Conservation (phyloP, 495 filamentous ascomycete species). For the Umbilicaria muhlenbergii region DNA sequence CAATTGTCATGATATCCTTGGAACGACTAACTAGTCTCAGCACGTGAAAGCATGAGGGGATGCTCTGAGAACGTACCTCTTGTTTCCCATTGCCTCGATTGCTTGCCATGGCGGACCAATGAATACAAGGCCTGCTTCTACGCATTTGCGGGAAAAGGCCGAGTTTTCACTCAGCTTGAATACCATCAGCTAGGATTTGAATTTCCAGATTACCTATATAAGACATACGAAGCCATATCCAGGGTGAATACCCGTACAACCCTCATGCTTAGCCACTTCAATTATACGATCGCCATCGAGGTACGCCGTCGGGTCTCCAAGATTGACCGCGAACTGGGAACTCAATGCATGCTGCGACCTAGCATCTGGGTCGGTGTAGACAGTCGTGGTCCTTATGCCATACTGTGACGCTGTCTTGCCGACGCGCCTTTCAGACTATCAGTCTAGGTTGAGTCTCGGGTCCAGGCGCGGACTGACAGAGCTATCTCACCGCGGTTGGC, state of each 20-base stretch:
- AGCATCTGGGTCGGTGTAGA: slow-evolving; percentile 89
- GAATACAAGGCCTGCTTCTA: slow-evolving; percentile 82
- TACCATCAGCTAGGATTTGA: not conserved
- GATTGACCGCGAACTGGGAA: slow-evolving; percentile 64
- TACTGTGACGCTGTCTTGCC: slow-evolving; percentile 69
- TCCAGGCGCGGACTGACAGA: slow-evolving; percentile 31
- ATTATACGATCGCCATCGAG: slow-evolving; percentile 90
- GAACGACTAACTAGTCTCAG: slow-evolving; percentile 32
- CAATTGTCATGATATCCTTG: slow-evolving; percentile 90
- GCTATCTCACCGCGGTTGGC: slow-evolving; percentile 97
- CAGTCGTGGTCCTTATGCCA: slow-evolving; percentile 84
- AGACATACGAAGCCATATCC: slow-evolving; percentile 81
- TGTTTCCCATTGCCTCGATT: slow-evolving; percentile 96
- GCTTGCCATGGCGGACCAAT: slow-evolving; percentile 86
- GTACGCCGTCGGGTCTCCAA: slow-evolving; percentile 70
- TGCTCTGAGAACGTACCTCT: slow-evolving; percentile 41
- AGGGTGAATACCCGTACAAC: slow-evolving; percentile 83
- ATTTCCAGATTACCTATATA: not conserved
- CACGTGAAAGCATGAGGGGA: not conserved
- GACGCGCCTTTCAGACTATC: slow-evolving; percentile 42
- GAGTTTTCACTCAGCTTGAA: slow-evolving; percentile 70
- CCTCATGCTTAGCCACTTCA: slow-evolving; percentile 62
- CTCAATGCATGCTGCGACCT: slow-evolving; percentile 75
- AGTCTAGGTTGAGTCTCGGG: not conserved
- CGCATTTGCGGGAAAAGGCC: slow-evolving; percentile 73